phyloP scores from a whole-genome alignment of 495 filamentous ascomycete species.

The Penicillium coprophilum region DNA sequence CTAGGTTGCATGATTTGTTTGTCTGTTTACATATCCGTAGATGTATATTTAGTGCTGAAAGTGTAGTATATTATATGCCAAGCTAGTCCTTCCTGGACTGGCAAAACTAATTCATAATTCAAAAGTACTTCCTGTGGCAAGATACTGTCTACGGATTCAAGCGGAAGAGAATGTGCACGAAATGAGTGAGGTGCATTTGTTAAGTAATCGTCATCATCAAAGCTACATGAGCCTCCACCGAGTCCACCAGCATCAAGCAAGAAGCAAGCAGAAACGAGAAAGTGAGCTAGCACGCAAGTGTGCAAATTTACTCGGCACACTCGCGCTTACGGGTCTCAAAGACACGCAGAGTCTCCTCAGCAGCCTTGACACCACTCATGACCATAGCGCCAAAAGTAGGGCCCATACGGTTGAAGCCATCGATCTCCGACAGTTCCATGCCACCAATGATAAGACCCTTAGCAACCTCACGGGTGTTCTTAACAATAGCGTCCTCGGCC shows the following conservation, averaged over 20 bases:
- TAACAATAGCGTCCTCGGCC: constrained; percentile 89
- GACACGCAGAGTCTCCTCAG: constrained; percentile 75
- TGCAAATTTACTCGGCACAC: constrained; percentile 44
- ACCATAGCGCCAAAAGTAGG: constrained; percentile 83
- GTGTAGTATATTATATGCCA: not conserved
- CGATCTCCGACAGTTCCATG: constrained; percentile 89
- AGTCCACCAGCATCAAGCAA: constrained; percentile 11
- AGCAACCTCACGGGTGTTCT: constrained; percentile 80
- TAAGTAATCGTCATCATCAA: constrained; percentile 11
- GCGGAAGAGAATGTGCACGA: constrained; percentile 7
- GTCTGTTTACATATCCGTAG: not conserved
- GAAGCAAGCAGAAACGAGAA: constrained; percentile 4
- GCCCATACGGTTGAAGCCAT: constrained; percentile 85
- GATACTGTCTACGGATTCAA: not conserved
- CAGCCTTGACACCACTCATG: constrained; percentile 80
- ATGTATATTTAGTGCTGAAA: not conserved
- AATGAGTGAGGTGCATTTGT: constrained; percentile 29
- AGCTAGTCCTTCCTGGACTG: not conserved
- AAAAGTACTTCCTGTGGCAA: not conserved
- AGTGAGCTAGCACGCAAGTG: not conserved
- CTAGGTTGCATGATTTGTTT: not conserved
- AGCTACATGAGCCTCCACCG: not conserved
- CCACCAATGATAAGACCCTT: constrained; percentile 88
- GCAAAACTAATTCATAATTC: constrained; percentile 15
- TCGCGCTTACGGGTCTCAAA: constrained; percentile 73